These are phyloP conservation scores for Clonostachys solani DNA, from an alignment of 2,329 filamentous ascomycete genomes.

Conservation along the genomic window DNA sequence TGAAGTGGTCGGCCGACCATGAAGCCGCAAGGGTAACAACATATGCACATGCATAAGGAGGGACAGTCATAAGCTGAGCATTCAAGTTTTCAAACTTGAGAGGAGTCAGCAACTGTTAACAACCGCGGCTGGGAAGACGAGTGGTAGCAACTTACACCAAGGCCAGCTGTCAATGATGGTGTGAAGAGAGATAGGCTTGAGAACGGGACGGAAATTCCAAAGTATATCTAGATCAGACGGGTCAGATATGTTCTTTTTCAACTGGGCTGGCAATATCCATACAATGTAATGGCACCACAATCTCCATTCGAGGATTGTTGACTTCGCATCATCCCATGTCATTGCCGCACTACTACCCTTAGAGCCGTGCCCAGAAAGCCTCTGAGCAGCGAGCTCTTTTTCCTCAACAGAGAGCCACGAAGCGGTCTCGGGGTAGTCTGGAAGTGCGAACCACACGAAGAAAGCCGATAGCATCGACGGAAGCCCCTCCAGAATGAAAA, in stretches of 20 bases:
- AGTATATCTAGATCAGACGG: conserved; percentile 23
- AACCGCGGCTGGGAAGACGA: background rate
- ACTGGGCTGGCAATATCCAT: background rate
- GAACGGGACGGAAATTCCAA: conserved; percentile 47
- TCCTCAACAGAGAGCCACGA: conserved; percentile 56
- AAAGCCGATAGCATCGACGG: conserved; percentile 58
- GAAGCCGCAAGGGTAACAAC: conserved; percentile 28
- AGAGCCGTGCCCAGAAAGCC: conserved; percentile 30
- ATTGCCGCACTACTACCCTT: conserved; percentile 54
- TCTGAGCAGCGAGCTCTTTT: conserved; percentile 39
- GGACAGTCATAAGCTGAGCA: conserved; percentile 59
- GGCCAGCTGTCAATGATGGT: conserved; percentile 51
- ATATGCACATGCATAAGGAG: conserved; percentile 55
- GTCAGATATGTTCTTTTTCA: no score
- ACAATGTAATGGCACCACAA: conserved; percentile 61
- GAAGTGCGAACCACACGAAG: conserved; percentile 59
- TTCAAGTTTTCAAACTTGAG: conserved; percentile 29
- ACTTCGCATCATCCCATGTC: conserved; percentile 62
- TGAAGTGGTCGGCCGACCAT: conserved; percentile 56
- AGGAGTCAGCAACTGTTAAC: background rate
- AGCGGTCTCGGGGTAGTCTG: conserved; percentile 62
- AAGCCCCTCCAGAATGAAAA: conserved; percentile 57
- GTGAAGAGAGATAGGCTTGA: conserved; percentile 54
- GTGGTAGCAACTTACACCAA: conserved; percentile 16
- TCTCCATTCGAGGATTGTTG: conserved; percentile 57